Percentiles rank a stretch among this genome's conserved stretches.
These are phyloP conservation scores for Carex pumila DNA, from an alignment of 176 grass and related monocot species.

Conservation along the genomic window DNA sequence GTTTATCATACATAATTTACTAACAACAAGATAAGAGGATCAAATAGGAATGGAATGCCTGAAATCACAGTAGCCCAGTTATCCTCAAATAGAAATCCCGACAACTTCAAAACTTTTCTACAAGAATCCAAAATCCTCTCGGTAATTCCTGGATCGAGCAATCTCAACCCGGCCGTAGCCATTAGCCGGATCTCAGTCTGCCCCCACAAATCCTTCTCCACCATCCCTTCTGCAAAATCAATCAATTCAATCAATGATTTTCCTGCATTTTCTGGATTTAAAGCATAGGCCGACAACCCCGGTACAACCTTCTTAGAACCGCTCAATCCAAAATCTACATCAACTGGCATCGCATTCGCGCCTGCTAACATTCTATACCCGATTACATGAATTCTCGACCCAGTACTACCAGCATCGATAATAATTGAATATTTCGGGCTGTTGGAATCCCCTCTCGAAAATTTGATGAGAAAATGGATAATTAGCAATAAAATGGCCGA, in stretches of 20 bases:
- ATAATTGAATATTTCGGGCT: slow-evolving; percentile 39
- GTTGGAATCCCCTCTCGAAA: not conserved
- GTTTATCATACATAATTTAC: not conserved
- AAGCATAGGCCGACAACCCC: slow-evolving; percentile 54
- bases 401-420: slow-evolving; percentile 79
- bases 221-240: slow-evolving; percentile 50
- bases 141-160: slow-evolving; percentile 34
- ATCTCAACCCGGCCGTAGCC: slow-evolving; percentile 70
- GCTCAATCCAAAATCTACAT: slow-evolving; percentile 32
- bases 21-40: slow-evolving; percentile 4
- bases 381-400: slow-evolving; percentile 72
- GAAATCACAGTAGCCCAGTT: slow-evolving; percentile 82
- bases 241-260: slow-evolving; percentile 53
- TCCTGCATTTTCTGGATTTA: slow-evolving; percentile 42
- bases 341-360: not conserved
- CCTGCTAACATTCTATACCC: slow-evolving; percentile 10
- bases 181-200: slow-evolving; percentile 68
- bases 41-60: slow-evolving; percentile 37
- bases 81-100: slow-evolving; percentile 53
- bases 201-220: slow-evolving; percentile 37
- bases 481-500: slow-evolving; percentile 14
- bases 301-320: slow-evolving; percentile 47
- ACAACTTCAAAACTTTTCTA: slow-evolving; percentile 54
- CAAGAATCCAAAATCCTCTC: slow-evolving; percentile 63
- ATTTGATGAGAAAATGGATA: slow-evolving; percentile 1